These are phyloP conservation scores for Ceratocystis eucalypticola DNA, from an alignment of 2,329 filamentous ascomycete genomes.

Conservation along the genomic window DNA sequence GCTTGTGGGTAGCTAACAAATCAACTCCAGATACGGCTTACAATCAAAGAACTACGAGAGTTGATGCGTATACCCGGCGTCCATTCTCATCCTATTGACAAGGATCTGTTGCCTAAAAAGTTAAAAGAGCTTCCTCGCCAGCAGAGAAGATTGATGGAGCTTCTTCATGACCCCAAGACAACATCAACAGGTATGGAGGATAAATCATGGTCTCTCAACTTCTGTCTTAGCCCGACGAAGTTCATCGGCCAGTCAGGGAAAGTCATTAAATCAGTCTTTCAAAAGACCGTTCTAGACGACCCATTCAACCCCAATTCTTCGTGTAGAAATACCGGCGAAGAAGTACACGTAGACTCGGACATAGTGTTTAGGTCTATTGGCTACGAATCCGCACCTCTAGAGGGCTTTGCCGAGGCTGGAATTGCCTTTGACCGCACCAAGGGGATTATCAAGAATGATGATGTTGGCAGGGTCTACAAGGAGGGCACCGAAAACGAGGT, in stretches of 20 bases:
- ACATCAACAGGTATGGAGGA: constrained; percentile 39
- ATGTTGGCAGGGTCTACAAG: constrained; percentile 52
- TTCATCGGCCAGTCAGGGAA: constrained; percentile 44
- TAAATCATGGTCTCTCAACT: constrained; percentile 74
- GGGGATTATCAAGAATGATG: constrained; percentile 74
- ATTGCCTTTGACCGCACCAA: constrained; percentile 62
- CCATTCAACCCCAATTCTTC: constrained; percentile 40
- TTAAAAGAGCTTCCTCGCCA: constrained; percentile 59
- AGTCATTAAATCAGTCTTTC: constrained; percentile 56
- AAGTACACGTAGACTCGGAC: constrained; percentile 45
- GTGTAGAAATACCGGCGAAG: constrained; percentile 36
- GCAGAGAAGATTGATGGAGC: constrained; percentile 62
- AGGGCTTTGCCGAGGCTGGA: constrained; percentile 58
- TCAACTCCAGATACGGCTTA: constrained; percentile 61
- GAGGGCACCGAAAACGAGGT: constrained; percentile 25
- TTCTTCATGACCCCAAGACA: constrained; percentile 49
- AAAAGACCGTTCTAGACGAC: constrained; percentile 43
- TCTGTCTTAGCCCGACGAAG: constrained; percentile 61
- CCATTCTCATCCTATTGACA: constrained; percentile 55
- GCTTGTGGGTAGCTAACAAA: constrained; percentile 10
- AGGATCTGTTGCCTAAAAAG: constrained; percentile 51
- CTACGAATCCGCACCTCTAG: constrained; percentile 69
- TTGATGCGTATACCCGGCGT: constrained; percentile 64
- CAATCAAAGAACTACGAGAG: constrained; percentile 87
- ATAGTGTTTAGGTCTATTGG: constrained; percentile 89